Percentiles rank a stretch among this genome's conserved stretches.
Evolutionary conservation across 1,284 basidiomycete species (phyloP).

Genomic region (Cutaneotrichosporon cavernicola): DNA sequence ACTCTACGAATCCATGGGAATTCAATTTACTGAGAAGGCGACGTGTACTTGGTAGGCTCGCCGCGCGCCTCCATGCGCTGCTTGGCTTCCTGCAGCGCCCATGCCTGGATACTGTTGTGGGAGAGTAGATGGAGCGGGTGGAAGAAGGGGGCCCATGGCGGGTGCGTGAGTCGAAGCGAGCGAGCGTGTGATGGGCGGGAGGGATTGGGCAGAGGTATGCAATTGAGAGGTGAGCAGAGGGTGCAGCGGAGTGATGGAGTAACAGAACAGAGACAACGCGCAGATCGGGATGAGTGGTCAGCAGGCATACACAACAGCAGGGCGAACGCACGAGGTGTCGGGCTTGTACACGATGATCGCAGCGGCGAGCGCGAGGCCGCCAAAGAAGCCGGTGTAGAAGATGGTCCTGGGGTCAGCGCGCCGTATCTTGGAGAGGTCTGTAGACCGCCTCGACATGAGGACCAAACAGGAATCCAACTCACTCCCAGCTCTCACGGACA

Average conservation of each 20-base stretch:
- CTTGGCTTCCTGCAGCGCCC: constrained; percentile 86
- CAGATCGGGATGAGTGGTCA: not conserved
- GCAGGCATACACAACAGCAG: not conserved
- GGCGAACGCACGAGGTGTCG: constrained; percentile 76
- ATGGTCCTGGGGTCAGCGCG: constrained; percentile 63
- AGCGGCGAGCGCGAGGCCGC: constrained; percentile 72
- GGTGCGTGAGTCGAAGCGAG: not conserved
- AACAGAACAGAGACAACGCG: not conserved
- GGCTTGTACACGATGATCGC: constrained; percentile 90
- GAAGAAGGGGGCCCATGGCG: not conserved
- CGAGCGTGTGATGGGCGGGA: not conserved
- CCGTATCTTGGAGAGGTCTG: constrained; percentile 25
- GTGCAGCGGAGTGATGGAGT: not conserved
- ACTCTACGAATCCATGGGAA: constrained; percentile 8
- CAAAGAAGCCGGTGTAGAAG: constrained; percentile 89
- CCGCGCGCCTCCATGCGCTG: constrained; percentile 82
- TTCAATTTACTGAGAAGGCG: constrained; percentile 44
- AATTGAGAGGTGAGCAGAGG: not conserved
- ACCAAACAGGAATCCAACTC: constrained; percentile 22
- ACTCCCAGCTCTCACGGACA: constrained; percentile 47
- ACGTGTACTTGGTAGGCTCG: constrained; percentile 76
- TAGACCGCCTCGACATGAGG: too few relatives aligned
- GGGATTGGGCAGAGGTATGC: not conserved
- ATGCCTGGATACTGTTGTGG: constrained; percentile 70
- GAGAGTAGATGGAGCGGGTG: not conserved